Evolutionary conservation across 2,329 filamentous ascomycete genomes (phyloP), one percentile per base, ranked within the genome.

Genomic region (Ceratocystis destructans): DNA sequence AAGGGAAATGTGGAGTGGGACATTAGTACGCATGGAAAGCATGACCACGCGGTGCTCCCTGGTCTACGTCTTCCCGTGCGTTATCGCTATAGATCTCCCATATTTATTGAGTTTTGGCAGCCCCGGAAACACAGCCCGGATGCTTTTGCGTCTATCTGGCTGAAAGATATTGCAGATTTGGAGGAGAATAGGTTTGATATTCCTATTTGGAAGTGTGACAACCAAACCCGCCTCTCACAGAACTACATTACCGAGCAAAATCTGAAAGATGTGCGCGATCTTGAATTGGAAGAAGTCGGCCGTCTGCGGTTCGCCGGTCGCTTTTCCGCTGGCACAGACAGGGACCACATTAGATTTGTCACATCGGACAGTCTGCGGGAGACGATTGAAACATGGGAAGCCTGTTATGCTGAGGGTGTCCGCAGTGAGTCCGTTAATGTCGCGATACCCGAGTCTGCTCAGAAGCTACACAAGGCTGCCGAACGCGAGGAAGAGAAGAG

Each of bases 311-410:
- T 97, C 80, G 80, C 81, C 1, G 89, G 85, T 10, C 82, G 86
- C 12, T 97, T 97, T 79, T 95, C 94, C 70, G 86, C 92, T 0
- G 93, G 93, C 15, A 96, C 90, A 62, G 92, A 96, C 73, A 85
- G 89, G 65, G 88, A 90, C 20, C 94, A 97, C 73, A 82, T 89
- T 70, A 81, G 80, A 1, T 96, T 96, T 71, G 86, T 96, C 25
- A 83, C 85, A 61, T 89, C 95, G 74, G 96, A 96, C 72, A 86
- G 96, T 73, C 87, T 88, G 1, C 87, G 93, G 41, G 94, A 97
- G 78, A 96, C 92, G 0, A 96, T 90, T 70, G 93, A 97, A 77
- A 89, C 88, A 0, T 97, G 92, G 90, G 91, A 96, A 75, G 89
- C 91, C 0, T 96, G 93, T 74, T 84, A 88, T 50, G 85, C 90